A percentile compares a stretch with the other conserved stretches of the same genome.
Conservation (phyloP, 2,329 filamentous ascomycete species). For the Chrysoporthe deuterocubensis region DNA sequence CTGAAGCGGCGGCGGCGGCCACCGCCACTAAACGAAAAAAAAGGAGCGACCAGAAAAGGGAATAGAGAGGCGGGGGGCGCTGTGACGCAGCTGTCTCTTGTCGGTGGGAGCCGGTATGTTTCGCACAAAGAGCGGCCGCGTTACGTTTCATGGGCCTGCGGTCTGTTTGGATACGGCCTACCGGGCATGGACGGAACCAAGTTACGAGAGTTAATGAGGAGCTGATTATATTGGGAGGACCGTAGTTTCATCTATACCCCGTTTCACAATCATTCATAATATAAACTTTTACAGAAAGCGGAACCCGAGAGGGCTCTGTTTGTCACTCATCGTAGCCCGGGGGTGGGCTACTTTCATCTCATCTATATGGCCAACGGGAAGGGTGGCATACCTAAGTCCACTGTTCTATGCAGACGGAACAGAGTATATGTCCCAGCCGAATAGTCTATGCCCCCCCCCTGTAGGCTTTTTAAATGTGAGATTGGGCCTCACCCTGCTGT, state of each 20-base stretch:
- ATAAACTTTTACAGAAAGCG: background rate
- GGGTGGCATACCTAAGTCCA: background rate
- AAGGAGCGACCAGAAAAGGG: background rate
- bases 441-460: too few relatives aligned
- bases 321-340: background rate
- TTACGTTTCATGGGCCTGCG: background rate
- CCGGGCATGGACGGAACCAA: background rate
- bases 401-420: background rate
- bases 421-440: background rate
- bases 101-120: background rate
- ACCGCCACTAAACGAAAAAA: background rate
- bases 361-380: background rate
- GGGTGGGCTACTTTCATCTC: background rate
- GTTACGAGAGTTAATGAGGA: background rate
- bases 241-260: background rate
- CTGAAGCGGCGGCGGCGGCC: slow-evolving; percentile 3
- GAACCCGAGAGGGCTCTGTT: background rate
- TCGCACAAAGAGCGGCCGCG: background rate
- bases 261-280: background rate
- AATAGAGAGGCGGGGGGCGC: background rate
- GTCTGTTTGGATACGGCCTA: background rate
- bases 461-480: too few relatives aligned
- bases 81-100: background rate
- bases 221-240: background rate
- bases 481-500: too few relatives aligned